Evolutionary conservation across 257 asterid genomes (phyloP).

Genomic region (Solanum chaucha): DNA sequence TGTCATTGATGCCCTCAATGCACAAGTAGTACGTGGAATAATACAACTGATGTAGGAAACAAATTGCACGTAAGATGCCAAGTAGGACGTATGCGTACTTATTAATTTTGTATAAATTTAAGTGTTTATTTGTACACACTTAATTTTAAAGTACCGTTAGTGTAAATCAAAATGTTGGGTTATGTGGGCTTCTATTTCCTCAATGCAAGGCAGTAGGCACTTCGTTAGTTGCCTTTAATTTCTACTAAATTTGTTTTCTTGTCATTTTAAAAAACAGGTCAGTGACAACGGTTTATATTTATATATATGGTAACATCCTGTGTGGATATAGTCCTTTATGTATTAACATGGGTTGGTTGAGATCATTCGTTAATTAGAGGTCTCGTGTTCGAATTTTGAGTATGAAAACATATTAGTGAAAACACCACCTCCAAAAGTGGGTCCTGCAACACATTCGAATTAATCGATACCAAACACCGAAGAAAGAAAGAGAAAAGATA

Average conservation of each 20-base stretch:
- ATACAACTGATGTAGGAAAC: background rate
- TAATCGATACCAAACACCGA: too few relatives aligned
- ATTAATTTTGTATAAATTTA: too few relatives aligned
- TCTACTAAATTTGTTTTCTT: background rate
- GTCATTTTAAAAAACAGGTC: background rate
- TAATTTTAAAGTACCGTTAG: too few relatives aligned
- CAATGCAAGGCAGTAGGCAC: background rate
- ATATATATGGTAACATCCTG: too few relatives aligned
- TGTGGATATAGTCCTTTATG: background rate
- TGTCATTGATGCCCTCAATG: too few relatives aligned
- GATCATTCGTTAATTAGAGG: too few relatives aligned
- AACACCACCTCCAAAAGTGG: background rate
- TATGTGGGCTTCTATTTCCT: background rate
- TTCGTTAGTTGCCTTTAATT: background rate
- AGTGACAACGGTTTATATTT: too few relatives aligned
- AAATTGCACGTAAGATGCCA: background rate
- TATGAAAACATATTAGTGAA: too few relatives aligned
- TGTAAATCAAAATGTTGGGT: background rate
- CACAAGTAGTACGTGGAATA: too few relatives aligned
- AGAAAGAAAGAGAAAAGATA: too few relatives aligned
- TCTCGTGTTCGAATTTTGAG: too few relatives aligned
- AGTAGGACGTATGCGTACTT: too few relatives aligned
- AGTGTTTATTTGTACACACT: background rate
- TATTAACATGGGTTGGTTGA: background rate
- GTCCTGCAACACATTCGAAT: background rate